Evolutionary conservation across 1,139 yeast species (phyloP).

Genomic region (Protomyces macrosporus): DNA sequence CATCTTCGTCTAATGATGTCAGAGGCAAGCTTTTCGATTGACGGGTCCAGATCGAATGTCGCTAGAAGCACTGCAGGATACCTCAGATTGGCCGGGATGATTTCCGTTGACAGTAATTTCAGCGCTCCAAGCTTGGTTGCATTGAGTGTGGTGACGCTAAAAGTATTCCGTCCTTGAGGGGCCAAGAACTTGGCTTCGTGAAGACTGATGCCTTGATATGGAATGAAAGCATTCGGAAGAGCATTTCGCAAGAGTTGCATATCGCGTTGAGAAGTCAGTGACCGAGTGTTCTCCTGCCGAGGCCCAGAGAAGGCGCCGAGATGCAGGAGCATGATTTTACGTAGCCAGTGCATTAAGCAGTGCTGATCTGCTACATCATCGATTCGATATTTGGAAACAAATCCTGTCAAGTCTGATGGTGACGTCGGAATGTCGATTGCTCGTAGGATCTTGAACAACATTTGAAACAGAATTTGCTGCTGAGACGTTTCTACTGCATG

Average conservation of each 20-base stretch:
- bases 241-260: too few relatives aligned
- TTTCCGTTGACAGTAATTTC: constrained; percentile 40
- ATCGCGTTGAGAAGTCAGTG: background rate
- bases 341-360: too few relatives aligned
- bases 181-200: constrained; percentile 58
- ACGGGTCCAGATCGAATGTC: constrained; percentile 54
- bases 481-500: background rate
- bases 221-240: constrained; percentile 29
- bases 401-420: background rate
- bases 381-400: background rate
- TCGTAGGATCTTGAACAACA: background rate
- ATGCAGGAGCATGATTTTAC: background rate
- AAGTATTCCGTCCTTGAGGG: constrained; percentile 59
- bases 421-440: background rate
- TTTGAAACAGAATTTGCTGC: background rate
- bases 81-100: constrained; percentile 42
- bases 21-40: constrained; percentile 51
- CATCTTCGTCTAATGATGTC: constrained; percentile 48
- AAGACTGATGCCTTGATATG: constrained; percentile 58
- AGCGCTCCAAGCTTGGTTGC: constrained; percentile 48
- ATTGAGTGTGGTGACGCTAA: constrained; percentile 48
- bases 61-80: constrained; percentile 52
- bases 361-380: background rate
- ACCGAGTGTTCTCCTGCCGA: background rate
- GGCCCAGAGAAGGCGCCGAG: background rate